Evolutionary conservation across 495 filamentous ascomycete genomes (phyloP), one percentile per base, ranked within the genome.

Genomic region (Neurospora sp.): DNA sequence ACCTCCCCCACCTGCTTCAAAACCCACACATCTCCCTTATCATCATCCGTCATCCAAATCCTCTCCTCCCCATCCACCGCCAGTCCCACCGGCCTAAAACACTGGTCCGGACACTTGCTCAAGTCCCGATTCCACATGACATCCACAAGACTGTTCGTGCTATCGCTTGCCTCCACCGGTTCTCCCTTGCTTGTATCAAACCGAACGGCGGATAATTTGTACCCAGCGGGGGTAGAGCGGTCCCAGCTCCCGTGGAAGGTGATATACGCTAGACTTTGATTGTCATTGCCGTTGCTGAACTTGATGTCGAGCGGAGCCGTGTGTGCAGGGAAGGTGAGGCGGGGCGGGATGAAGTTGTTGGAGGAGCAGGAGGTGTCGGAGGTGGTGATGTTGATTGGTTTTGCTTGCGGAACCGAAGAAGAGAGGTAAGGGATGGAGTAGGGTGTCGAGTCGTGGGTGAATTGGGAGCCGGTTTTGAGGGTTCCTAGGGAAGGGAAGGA

Each of bases 241-340:
- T 91, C 76, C 90, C 84, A 86, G 76, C 81, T 84, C 2, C 85
- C 85, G 72, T 86, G 85, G 70, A 86, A 80, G 14, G 80, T 73
- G n/a, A 86, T 77, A 44, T 81, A 85, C 4, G 83, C 78, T 9
- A 77, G 74, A 23, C 12, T 62, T 16, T 35, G 20, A 42, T 39
- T 20, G 14, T 70, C 69, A 35, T 78, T 80, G 44, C 74, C 48
- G 0, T 74, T 35, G 66, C 73, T 75, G 76, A 91, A 91, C 54
- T 85, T 87, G 73, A 90, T 86, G 73, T 90, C 89, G 4, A 91
- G 79, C 0, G 90, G 90, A 0, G 89, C 90, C 66, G 82, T 86
- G 74, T 92, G 90, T 0, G 89, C 88, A 37, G 70, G 78, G 75
- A 92, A 91, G 4, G 84, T 84, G 20, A 91, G 76, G 0, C 84